These are phyloP conservation scores for Microdochium nivale DNA, from an alignment of 2,329 filamentous ascomycete genomes.

Conservation along the genomic window DNA sequence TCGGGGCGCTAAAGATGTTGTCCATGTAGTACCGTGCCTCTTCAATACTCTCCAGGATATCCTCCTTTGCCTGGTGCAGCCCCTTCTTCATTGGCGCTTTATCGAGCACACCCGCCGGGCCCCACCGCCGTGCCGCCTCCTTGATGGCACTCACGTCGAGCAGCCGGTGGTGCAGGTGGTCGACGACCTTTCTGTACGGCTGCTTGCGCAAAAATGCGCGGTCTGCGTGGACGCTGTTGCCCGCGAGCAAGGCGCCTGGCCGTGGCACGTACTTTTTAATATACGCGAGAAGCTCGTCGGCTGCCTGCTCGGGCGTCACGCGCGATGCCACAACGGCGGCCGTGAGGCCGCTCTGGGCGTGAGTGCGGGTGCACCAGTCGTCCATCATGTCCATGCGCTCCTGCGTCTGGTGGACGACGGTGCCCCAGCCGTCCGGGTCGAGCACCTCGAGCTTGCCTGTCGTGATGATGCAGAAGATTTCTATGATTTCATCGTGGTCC, in stretches of 20 bases:
- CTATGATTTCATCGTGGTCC: conserved; percentile 75
- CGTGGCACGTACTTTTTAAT: conserved; percentile 64
- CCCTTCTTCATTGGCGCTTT: conserved; percentile 64
- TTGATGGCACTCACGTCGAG: conserved; percentile 89
- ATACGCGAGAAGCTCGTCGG: conserved; percentile 66
- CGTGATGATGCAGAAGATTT: conserved; percentile 88
- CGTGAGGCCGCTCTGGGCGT: conserved; percentile 74
- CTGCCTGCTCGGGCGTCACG: conserved; percentile 64
- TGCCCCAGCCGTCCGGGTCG: conserved; percentile 71
- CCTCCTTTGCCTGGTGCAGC: conserved; percentile 73
- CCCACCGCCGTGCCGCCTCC: conserved; percentile 82
- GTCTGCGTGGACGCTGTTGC: conserved; percentile 91
- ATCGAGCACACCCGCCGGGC: conserved; percentile 47
- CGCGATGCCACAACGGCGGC: conserved; percentile 64
- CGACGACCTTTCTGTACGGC: conserved; percentile 66
- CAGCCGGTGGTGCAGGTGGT: conserved; percentile 81
- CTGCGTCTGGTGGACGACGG: conserved; percentile 65
- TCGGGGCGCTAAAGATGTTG: conserved; percentile 45
- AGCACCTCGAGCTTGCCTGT: conserved; percentile 68
- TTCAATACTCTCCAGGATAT: conserved; percentile 91
- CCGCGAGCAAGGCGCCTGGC: conserved; percentile 67
- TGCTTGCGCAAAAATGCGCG: conserved; percentile 66
- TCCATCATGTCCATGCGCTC: conserved; percentile 70
- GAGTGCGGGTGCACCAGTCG: conserved; percentile 79
- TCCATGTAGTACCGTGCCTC: conserved; percentile 81